Percentiles rank a stretch among this genome's conserved stretches.
phyloP scores from a whole-genome alignment of 176 grass and related monocot genomes.

The Triticum urartu region DNA sequence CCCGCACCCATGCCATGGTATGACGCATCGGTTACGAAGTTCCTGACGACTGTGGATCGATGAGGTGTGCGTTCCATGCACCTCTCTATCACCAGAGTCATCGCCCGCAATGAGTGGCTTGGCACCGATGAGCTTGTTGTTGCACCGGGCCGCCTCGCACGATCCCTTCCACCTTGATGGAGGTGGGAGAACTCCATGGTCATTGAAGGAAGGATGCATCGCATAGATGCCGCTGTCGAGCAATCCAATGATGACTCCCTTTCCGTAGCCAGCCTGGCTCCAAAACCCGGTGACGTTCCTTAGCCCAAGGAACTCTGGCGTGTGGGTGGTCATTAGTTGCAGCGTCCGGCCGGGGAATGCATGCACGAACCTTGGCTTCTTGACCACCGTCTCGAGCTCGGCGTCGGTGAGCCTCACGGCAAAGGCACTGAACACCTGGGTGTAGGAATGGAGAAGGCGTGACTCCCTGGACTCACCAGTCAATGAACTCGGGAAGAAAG shows the following conservation, averaged over 20 bases:
- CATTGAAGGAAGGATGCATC: conserved; percentile 20
- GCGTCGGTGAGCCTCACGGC: conserved; percentile 26
- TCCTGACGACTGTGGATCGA: background rate
- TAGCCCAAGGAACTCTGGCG: conserved; percentile 34
- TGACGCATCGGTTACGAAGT: no score
- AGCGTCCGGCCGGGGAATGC: conserved; percentile 24
- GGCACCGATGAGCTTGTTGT: no score
- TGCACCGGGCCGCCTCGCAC: background rate
- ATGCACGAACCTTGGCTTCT: conserved; percentile 20
- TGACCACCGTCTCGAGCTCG: conserved; percentile 12
- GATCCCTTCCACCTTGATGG: conserved; percentile 33
- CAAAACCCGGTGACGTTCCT: background rate
- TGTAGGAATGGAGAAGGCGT: conserved; percentile 38
- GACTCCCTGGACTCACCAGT: background rate
- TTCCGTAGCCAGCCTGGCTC: conserved; percentile 10
- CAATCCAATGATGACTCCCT: conserved; percentile 47
- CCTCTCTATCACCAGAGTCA: background rate
- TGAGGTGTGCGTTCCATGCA: conserved; percentile 33
- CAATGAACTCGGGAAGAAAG: conserved; percentile 16
- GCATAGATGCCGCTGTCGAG: conserved; percentile 46
- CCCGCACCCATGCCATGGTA: no score
- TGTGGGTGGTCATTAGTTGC: conserved; percentile 44
- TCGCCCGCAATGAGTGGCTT: background rate
- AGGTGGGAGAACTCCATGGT: background rate
- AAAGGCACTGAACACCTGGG: conserved; percentile 32